Evolutionary conservation across 2,329 filamentous ascomycete species (phyloP), one percentile per base, ranked within the genome.

Genomic region (Bipolaris oryzae): DNA sequence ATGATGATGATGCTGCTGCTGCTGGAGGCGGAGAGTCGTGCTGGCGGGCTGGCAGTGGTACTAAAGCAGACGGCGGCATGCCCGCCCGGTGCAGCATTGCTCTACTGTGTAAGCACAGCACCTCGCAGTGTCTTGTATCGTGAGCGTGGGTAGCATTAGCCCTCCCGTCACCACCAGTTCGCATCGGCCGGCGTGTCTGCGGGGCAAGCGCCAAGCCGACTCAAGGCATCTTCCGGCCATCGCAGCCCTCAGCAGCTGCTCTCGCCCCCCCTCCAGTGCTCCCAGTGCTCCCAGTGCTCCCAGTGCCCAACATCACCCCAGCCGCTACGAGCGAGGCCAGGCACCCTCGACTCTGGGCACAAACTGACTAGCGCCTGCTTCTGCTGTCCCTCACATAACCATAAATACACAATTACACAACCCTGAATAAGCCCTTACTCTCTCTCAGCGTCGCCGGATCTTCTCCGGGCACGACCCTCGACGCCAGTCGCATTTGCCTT

Each of bases 151-250:
- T 38, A 42, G 39, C 11, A 18, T 15, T 11, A 20, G 41, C 23
- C 39, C 35, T 35, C 21, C 21, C 18, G 50, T 48, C 31, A 48
- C 38, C 44, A 53, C 46, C 44, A 45, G 35, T 57, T 51, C 51
- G 62, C 51, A 60, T 53, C 52, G 46, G 43, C 55, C 53, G 39
- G 44, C 43, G 35, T 28, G 28, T 18, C 38, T 50, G 64, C 63
- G 63, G 64, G 64, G 65, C 63, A 65, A 28, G 34, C 53, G 62
- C 64, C 61, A 66, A 67, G 62, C 53, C 58, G 55, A 37, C 58
- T 48, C 43, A 50, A 46, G 44, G 47, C 57, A 57, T 49, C 49
- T 52, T 57, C 46, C 46, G 41, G 46, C 28, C 50, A 28, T 52
- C 53, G 56, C 61, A 52, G 46, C 52, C 33, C 42, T 37, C 44